Evolutionary conservation across 2,329 filamentous ascomycete species (phyloP).

Genomic region (Microascus cirrosus): DNA sequence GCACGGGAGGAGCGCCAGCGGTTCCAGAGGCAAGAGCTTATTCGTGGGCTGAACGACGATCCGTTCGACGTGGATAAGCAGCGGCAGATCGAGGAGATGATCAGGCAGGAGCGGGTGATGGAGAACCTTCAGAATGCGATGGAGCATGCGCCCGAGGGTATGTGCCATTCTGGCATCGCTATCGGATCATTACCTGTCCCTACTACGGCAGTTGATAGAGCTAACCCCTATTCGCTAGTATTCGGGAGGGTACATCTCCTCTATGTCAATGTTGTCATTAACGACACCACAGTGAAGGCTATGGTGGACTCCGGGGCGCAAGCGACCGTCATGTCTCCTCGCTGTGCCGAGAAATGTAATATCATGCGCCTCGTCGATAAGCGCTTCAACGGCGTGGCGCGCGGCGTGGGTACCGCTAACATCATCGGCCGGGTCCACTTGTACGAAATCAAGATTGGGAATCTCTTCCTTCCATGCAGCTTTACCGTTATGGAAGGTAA

Average conservation of each 20-base stretch:
- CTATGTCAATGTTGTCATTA: constrained; percentile 92
- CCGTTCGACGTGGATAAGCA: constrained; percentile 92
- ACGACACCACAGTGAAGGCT: constrained; percentile 83
- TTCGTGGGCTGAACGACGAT: constrained; percentile 79
- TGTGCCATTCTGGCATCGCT: constrained; percentile 14
- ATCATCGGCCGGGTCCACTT: constrained; percentile 94
- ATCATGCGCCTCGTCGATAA: constrained; percentile 95
- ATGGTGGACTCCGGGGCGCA: constrained; percentile 96
- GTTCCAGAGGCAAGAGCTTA: constrained; percentile 68
- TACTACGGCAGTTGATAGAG: not conserved
- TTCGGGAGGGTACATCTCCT: constrained; percentile 94
- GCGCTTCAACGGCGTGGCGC: constrained; percentile 82
- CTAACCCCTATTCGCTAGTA: constrained; percentile 37
- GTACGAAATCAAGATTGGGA: constrained; percentile 87
- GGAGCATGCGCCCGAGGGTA: constrained; percentile 95
- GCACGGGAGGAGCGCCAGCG: constrained; percentile 62
- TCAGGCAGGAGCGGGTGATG: constrained; percentile 85
- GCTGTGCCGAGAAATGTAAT: constrained; percentile 80
- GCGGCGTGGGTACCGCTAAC: constrained; percentile 85
- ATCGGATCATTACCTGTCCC: not conserved
- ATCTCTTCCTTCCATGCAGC: constrained; percentile 77
- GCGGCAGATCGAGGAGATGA: constrained; percentile 89
- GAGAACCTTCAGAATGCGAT: constrained; percentile 95
- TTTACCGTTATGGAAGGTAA: constrained; percentile 99
- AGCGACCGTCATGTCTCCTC: constrained; percentile 96